Evolutionary conservation across 352 stramenopile species (phyloP), one percentile per base, ranked within the genome.

Genomic region (Globisporangium middletonii): DNA sequence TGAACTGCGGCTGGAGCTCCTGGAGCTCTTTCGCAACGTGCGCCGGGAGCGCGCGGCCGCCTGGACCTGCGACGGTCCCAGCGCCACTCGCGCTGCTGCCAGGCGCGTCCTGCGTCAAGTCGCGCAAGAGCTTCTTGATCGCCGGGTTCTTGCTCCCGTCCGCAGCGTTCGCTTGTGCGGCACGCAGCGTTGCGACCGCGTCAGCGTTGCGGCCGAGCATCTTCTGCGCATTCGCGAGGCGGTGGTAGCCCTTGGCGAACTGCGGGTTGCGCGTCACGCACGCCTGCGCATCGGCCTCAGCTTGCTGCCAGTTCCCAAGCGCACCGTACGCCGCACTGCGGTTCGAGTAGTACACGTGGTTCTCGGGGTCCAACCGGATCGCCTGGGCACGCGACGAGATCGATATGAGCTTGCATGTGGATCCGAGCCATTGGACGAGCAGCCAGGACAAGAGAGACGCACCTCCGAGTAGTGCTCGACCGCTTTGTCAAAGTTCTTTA

Each of bases 341-440:
- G 65, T 93, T 93, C 30, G 83, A 93, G 70, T 93, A 93, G 68
- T 91, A 93, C 48, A 93, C 79, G 69, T 84, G 75, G 65, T 85
- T 93, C 37, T 77, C 71, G 11, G 83, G 72, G 53, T 87, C 71
- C 41, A 93, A 65, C 38, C 70, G 73, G 42, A 93, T 93, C n/a
- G 83, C 80, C 81, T 92, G 59, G 11, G 61, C 45, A 26, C 23
- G 12, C 28, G 47, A 11, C 26, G 33, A 44, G 12, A 8, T 4
- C 13, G 41, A n/a, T 41, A 12, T 44, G 41, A 44, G 41, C 12
- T 12, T 12, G 33, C 23, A 23, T 38, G 33, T 38, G 30, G 3
- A 35, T 35, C 3, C 23, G 46, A 37, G 5, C 16, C 1, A 8
- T 12, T 12, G 18, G 12, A 37, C 9, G 13, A 16, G 11, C 2